These are phyloP conservation scores for Aspergillus ostianus DNA, from an alignment of 495 filamentous ascomycete genomes.

Conservation along the genomic window DNA sequence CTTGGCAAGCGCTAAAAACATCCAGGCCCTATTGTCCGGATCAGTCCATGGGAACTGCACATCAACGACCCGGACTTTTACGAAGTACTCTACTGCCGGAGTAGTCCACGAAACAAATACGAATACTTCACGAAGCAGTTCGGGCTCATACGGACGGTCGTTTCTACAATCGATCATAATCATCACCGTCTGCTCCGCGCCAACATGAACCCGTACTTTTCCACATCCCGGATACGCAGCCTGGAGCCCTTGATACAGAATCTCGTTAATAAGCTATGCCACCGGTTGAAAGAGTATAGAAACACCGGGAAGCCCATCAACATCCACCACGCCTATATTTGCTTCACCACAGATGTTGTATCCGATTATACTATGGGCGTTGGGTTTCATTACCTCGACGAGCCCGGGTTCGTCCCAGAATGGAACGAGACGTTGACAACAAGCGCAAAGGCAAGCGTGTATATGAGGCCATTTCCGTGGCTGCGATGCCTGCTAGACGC, in stretches of 20 bases:
- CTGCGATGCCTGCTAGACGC: conserved; percentile 23
- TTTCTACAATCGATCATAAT: conserved; percentile 25
- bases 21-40: conserved; percentile 34
- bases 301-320: conserved; percentile 26
- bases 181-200: conserved; percentile 27
- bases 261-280: conserved; percentile 32
- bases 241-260: conserved; percentile 32
- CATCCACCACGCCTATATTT: conserved; percentile 35
- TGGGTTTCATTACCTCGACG: conserved; percentile 33
- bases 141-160: conserved; percentile 5
- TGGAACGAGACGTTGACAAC: conserved; percentile 31
- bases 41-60: conserved; percentile 26
- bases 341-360: conserved; percentile 42
- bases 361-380: conserved; percentile 37
- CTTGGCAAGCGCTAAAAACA: not conserved
- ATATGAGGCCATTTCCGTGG: conserved; percentile 30
- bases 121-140: conserved; percentile 22
- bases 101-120: conserved; percentile 25
- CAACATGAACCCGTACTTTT: conserved; percentile 35
- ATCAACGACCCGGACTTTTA: conserved; percentile 28
- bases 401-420: conserved; percentile 30
- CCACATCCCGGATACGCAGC: conserved; percentile 24
- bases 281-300: conserved; percentile 30
- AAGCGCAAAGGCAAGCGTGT: conserved; percentile 21
- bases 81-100: conserved; percentile 22